Evolutionary conservation across 306 rosid species (phyloP).

Genomic region (Bauhinia variegata): DNA sequence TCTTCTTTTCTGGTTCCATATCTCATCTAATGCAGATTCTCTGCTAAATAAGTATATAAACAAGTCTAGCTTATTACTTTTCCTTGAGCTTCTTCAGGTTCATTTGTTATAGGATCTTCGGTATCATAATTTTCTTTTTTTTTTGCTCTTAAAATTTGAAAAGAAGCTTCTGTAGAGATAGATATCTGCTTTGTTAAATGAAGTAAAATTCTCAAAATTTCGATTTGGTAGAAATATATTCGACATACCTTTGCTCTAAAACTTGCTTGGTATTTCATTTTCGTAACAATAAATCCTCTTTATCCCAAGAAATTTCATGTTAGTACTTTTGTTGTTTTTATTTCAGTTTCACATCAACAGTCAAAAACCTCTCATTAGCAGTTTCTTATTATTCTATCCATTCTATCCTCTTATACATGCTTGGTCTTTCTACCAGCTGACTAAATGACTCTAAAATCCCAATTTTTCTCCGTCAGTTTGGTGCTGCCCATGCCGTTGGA

Average conservation of each 20-base stretch:
- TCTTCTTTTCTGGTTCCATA: neutral
- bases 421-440: constrained; percentile 14
- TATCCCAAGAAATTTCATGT: neutral
- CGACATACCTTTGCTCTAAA: neutral
- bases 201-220: neutral
- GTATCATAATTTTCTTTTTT: neutral
- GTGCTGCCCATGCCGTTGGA: constrained; percentile 81
- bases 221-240: neutral
- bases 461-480: constrained; percentile 57
- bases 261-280: neutral
- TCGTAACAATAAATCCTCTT: neutral
- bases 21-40: neutral
- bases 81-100: constrained; percentile 14
- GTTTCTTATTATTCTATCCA: neutral
- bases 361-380: constrained; percentile 1
- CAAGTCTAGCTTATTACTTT: constrained; percentile 9
- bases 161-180: neutral
- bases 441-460: constrained; percentile 1
- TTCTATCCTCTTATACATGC: neutral
- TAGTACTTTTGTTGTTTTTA: neutral
- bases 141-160: neutral
- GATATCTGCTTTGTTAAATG: constrained; percentile 2
- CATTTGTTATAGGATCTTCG: neutral
- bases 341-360: constrained; percentile 1
- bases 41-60: neutral